phyloP scores from a whole-genome alignment of 2,329 filamentous ascomycete genomes.

The Calonectria pteridis region DNA sequence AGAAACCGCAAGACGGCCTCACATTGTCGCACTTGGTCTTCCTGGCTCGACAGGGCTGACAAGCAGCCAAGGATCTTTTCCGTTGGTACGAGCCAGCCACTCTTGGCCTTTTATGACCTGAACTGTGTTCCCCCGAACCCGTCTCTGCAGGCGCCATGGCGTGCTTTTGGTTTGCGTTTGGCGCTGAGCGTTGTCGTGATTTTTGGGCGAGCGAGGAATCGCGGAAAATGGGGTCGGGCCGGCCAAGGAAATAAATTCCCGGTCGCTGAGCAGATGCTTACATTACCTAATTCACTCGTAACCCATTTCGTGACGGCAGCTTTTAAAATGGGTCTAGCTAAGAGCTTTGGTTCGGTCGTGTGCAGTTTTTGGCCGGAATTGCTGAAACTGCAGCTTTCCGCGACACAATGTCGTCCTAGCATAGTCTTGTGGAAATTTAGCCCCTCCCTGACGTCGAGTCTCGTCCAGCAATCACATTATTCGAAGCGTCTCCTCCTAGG shows the following conservation, averaged over 20 bases:
- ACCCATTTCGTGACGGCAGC: background rate
- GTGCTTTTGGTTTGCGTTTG: background rate
- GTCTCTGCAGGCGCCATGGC: background rate
- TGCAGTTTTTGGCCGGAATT: background rate
- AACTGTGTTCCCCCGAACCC: background rate
- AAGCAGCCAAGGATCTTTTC: conserved; percentile 27
- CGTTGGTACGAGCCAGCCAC: conserved; percentile 24
- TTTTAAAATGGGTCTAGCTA: background rate
- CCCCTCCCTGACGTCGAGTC: background rate
- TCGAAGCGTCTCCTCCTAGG: conserved; percentile 59
- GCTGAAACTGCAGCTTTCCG: background rate
- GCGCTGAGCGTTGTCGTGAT: background rate
- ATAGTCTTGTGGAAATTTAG: conserved; percentile 2
- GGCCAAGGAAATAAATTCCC: background rate
- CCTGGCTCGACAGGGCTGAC: conserved; percentile 23
- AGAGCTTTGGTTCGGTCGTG: background rate
- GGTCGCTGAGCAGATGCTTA: background rate
- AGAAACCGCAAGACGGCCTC: conserved; percentile 25
- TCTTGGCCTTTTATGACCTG: conserved; percentile 19
- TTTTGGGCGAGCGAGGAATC: background rate
- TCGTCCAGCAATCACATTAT: conserved; percentile 63
- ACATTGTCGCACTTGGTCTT: conserved; percentile 33
- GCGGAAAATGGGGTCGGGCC: background rate
- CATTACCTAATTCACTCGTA: background rate
- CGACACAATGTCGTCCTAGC: background rate